These are phyloP conservation scores for Jamesozyma piceae DNA, from an alignment of 805 yeast species.

Conservation along the genomic window DNA sequence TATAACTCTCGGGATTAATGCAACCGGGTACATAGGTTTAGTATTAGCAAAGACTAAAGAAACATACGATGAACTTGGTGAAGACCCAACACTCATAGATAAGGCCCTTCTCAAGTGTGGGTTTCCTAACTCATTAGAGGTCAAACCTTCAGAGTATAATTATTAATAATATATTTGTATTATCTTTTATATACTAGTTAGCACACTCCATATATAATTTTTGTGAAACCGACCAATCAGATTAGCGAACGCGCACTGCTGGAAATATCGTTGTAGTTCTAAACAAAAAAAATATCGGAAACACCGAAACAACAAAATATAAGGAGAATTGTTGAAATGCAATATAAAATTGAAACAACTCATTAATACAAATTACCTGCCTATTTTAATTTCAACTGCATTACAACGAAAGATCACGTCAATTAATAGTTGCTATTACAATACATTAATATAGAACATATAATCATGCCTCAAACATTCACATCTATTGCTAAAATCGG, in stretches of 20 bases:
- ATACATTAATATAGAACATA: background rate
- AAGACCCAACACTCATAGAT: conserved; percentile 36
- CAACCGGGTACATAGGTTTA: conserved; percentile 74
- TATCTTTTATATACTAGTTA: background rate
- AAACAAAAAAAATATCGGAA: background rate
- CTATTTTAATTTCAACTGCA: too few species aligned
- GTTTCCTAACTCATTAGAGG: conserved; percentile 50
- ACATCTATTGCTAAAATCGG: conserved; percentile 66
- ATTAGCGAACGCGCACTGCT: background rate
- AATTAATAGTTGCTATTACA: too few species aligned
- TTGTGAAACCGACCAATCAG: background rate
- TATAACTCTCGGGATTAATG: conserved; percentile 39
- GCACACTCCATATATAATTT: too few species aligned
- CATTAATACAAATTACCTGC: too few species aligned
- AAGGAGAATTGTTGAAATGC: background rate
- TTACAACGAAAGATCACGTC: too few species aligned
- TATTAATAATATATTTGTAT: conserved; percentile 14
- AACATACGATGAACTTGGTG: conserved; percentile 38
- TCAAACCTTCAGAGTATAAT: conserved; percentile 49
- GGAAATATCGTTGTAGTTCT: background rate
- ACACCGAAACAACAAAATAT: background rate
- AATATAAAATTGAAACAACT: background rate
- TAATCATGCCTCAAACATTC: conserved; percentile 36
- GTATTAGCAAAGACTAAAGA: conserved; percentile 63
- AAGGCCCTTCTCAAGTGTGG: conserved; percentile 53